Conservation (phyloP, 2,329 filamentous ascomycete genomes). For the Ustulina deusta region DNA sequence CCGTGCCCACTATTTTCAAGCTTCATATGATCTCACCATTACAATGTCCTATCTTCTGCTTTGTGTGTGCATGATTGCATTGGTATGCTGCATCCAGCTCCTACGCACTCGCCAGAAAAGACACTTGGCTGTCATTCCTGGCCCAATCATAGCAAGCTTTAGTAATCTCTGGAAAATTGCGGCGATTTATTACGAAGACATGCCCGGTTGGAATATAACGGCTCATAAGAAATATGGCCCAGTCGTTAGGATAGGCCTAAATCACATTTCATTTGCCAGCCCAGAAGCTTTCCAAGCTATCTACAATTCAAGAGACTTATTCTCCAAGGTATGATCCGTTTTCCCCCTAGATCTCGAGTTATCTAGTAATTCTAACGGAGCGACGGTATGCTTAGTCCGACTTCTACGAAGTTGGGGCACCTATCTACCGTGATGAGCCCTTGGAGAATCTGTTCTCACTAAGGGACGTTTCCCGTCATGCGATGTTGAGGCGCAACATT, state of each 20-base stretch:
- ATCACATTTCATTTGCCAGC: conserved; percentile 27
- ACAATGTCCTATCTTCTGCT: too few relatives aligned
- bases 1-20: too few relatives aligned
- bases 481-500: conserved; percentile 7
- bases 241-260: conserved; percentile 32
- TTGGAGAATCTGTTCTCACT: conserved; percentile 27
- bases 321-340: too few relatives aligned
- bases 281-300: conserved; percentile 27
- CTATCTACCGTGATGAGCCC: conserved; percentile 11
- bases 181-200: conserved; percentile 26
- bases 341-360: too few relatives aligned
- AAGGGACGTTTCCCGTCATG: conserved; percentile 4
- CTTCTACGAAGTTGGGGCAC: conserved; percentile 23
- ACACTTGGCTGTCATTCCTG: conserved; percentile 21
- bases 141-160: conserved; percentile 19
- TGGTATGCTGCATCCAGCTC: too few relatives aligned
- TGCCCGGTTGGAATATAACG: conserved; percentile 17
- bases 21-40: too few relatives aligned
- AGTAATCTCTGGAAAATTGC: conserved; percentile 26
- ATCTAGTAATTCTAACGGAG: neutral
- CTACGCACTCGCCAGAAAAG: too few relatives aligned
- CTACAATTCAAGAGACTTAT: conserved; percentile 22
- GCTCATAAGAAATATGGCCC: conserved; percentile 25
- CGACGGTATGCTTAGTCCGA: conserved; percentile 1
- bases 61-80: too few relatives aligned